Evolutionary conservation across 768 basidiomycete species (phyloP), one percentile per base, ranked within the genome.

Genomic region (Trametes gibbosa): DNA sequence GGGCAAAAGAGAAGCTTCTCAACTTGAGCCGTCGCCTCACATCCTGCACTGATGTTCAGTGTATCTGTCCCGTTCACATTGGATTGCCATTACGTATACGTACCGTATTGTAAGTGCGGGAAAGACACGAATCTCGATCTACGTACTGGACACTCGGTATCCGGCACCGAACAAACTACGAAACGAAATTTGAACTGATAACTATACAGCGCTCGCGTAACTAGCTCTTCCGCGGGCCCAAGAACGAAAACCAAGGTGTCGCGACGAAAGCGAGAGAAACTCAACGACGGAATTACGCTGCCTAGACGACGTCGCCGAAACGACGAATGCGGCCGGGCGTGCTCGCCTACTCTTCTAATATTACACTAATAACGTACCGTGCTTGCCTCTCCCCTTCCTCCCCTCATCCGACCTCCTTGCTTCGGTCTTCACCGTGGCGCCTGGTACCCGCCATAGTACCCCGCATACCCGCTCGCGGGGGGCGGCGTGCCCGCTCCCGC

Each of bases 381-480:
- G n/a, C n/a, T n/a, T n/a, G n/a, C n/a, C n/a, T n/a, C n/a, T n/a
- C n/a, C n/a, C n/a, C n/a, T n/a, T n/a, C 42, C 21, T 21, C 21
- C 29, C 9, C 27, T 4, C 12, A 25, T 12, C n/a, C 37, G n/a
- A n/a, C n/a, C n/a, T n/a, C n/a, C n/a, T n/a, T n/a, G n/a, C n/a
- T n/a, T n/a, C n/a, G n/a, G n/a, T n/a, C 27, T 35, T 65, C 56
- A 66, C 35, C 62, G 55, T 41, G 65, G 59, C 9, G 63, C 49
- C 42, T 68, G 67, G 45, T 66, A 67, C 27, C 66, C 63, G 13
- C 66, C 64, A 14, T 69, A 69, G 43, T 71, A 70, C 34, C 55
- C 63, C 17, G 59, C 58, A 34, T 63, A 62, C 24, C 29, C 50
- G 7, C 29, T 25, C 32, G 49, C 66, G 35, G 65, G 59, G 3